phyloP scores from a whole-genome alignment of 2,329 filamentous ascomycete genomes.

The Aspergillus pseudonomiae region DNA sequence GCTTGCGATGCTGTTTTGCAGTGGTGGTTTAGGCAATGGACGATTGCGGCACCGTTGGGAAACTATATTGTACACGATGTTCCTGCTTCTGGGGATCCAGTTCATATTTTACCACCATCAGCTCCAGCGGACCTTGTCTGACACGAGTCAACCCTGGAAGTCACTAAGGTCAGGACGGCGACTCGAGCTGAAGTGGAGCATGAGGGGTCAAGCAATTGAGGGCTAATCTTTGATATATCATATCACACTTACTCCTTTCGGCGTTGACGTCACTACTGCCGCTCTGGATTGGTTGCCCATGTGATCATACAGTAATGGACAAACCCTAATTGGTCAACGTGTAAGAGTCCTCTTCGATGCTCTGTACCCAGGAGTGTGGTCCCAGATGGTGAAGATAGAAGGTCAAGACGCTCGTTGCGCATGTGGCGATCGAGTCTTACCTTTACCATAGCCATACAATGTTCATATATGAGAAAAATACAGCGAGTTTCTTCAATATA shows the following conservation, averaged over 20 bases:
- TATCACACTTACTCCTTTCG: not conserved
- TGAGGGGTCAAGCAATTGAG: not conserved
- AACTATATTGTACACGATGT: not conserved
- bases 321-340: not conserved
- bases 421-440: rapidly evolving
- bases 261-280: not conserved
- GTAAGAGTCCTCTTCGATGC: not conserved
- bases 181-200: not conserved
- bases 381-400: not conserved
- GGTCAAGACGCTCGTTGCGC: rapidly evolving
- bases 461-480: not conserved
- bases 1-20: not conserved
- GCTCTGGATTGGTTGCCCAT: not conserved
- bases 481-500: not conserved
- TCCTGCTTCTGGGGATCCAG: not conserved
- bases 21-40: too few species aligned
- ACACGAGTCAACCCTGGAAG: not conserved
- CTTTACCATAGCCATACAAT: not conserved
- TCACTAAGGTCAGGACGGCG: not conserved
- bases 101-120: not conserved
- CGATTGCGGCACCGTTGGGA: not conserved
- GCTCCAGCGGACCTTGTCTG: not conserved
- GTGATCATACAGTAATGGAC: not conserved
- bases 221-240: not conserved
- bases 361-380: not conserved